phyloP scores from a whole-genome alignment of 2,329 filamentous ascomycete species.

The Ophiostoma sp. region DNA sequence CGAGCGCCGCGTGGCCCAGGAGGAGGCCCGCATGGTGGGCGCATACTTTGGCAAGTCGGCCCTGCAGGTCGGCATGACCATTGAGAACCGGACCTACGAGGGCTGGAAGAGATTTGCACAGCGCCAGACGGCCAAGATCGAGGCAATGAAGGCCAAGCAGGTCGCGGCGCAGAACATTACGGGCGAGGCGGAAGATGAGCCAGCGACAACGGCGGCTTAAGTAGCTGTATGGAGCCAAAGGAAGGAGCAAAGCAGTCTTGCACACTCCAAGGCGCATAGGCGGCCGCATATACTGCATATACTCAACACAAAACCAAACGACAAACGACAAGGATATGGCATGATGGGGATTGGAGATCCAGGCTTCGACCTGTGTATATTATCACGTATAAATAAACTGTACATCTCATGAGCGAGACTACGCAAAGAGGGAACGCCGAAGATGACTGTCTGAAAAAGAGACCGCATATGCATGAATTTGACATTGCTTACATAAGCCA shows the following conservation, averaged over 20 bases:
- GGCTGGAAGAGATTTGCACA: conserved; percentile 78
- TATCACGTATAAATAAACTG: conserved; percentile 15
- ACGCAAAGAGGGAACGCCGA: not conserved
- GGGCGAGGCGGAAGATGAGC: conserved; percentile 10
- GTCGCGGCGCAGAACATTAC: conserved; percentile 12
- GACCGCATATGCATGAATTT: not conserved
- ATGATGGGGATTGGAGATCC: conserved; percentile 3
- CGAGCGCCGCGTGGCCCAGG: conserved; percentile 72
- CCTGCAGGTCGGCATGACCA: conserved; percentile 70
- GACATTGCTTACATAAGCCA: not conserved
- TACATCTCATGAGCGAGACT: not conserved
- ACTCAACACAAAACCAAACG: not conserved
- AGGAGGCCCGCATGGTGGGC: conserved; percentile 80
- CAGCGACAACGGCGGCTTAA: not conserved
- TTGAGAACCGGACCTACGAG: conserved; percentile 77
- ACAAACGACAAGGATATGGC: not conserved
- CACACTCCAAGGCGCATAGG: not conserved
- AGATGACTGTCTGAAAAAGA: not conserved
- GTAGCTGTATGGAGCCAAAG: not conserved
- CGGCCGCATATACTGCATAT: not conserved
- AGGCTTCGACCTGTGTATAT: conserved; percentile 18
- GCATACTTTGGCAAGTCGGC: conserved; percentile 79
- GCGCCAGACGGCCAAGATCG: conserved; percentile 41
- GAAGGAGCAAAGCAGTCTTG: not conserved
- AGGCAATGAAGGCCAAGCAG: conserved; percentile 36